phyloP scores from a whole-genome alignment of 75 land plant genomes.

The Cunninghamia lanceolata region DNA sequence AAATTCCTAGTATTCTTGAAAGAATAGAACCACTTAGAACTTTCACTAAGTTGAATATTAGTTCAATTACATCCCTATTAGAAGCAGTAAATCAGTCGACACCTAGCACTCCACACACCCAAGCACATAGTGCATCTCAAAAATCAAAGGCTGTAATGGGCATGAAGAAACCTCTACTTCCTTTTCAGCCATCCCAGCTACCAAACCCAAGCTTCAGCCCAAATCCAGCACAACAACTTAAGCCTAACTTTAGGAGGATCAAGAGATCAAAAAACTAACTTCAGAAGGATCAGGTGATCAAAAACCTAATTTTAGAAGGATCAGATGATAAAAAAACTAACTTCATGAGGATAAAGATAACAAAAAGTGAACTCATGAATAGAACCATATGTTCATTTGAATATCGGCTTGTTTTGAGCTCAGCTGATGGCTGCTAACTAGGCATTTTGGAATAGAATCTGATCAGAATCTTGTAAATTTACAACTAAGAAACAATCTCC shows the following conservation, averaged over 20 bases:
- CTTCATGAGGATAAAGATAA: too few relatives aligned
- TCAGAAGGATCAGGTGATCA: too few relatives aligned
- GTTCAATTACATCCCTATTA: not conserved
- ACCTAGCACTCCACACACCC: conserved; percentile 14
- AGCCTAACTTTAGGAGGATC: conserved; percentile 44
- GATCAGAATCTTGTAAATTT: not conserved
- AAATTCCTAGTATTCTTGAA: conserved; percentile 56
- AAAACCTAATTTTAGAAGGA: not conserved
- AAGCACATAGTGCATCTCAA: conserved; percentile 5
- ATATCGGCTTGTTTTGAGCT: not conserved
- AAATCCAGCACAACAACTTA: conserved; percentile 25
- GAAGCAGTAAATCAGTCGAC: conserved; percentile 17
- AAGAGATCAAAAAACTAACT: conserved; percentile 26
- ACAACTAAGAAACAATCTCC: not conserved
- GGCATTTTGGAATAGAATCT: not conserved
- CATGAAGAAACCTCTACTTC: conserved; percentile 39
- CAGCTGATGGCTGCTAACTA: not conserved
- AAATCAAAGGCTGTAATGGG: conserved; percentile 2
- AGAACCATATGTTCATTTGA: not conserved
- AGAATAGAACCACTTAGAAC: conserved; percentile 35
- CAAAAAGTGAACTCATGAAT: too few relatives aligned
- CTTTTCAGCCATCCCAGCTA: conserved; percentile 9
- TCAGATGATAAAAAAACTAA: too few relatives aligned
- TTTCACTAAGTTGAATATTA: conserved; percentile 1
- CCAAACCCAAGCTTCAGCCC: not conserved